Evolutionary conservation across 768 basidiomycete species (phyloP).

Genomic region (Gloeopeniophorella convolvens): DNA sequence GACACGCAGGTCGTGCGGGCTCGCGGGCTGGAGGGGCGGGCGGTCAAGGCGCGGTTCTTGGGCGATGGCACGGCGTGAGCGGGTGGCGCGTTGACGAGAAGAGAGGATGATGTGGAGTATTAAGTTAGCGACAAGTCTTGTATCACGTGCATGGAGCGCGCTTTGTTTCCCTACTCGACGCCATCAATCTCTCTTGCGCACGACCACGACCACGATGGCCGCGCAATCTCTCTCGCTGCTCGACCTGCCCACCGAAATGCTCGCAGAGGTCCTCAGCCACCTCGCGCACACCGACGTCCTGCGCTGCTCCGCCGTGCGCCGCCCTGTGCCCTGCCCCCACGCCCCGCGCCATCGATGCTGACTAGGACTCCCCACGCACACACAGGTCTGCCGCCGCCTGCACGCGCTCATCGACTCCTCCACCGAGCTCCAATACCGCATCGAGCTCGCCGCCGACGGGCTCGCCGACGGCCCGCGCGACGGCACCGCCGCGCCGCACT

Average conservation of each 20-base stretch:
- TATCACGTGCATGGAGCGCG: no score
- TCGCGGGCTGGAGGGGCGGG: constrained; percentile 58
- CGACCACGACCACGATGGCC: not conserved
- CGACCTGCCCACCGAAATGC: constrained; percentile 13
- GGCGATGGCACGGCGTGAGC: constrained; percentile 72
- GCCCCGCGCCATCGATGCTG: no score
- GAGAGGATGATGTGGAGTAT: no score
- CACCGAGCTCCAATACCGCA: constrained; percentile 26
- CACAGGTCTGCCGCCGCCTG: constrained; percentile 25
- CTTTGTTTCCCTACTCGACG: no score
- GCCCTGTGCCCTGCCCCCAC: rapidly evolving
- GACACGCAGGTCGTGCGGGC: constrained; percentile 70
- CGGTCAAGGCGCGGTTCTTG: constrained; percentile 59
- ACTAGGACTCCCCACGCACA: no score
- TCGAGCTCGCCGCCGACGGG: constrained; percentile 29
- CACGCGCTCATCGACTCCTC: constrained; percentile 21
- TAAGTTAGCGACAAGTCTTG: no score
- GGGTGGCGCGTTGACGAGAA: no score
- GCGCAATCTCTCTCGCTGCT: not conserved
- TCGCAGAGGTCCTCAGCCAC: constrained; percentile 4
- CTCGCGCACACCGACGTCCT: constrained; percentile 6
- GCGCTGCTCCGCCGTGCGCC: constrained; percentile 1
- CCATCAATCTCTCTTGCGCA: not conserved
- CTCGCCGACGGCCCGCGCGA: constrained; percentile 23
- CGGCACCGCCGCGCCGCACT: constrained; percentile 14